A percentile compares a stretch with the other conserved stretches of the same genome.
phyloP scores from a whole-genome alignment of 202 grass and related monocot genomes.

The Elaeis oleifera region DNA sequence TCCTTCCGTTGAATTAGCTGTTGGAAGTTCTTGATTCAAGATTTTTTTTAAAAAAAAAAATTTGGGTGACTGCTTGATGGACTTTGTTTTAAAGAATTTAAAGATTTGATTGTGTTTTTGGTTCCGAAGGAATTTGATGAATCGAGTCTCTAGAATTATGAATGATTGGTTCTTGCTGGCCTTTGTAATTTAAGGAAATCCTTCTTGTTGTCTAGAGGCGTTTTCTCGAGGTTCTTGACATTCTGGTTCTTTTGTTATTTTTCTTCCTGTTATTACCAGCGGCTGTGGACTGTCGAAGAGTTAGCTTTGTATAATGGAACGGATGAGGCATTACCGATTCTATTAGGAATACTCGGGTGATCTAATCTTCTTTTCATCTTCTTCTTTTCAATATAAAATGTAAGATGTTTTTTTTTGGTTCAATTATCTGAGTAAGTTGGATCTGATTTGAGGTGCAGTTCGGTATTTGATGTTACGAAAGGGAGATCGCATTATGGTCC shows the following conservation, averaged over 20 bases:
- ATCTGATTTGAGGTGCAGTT: slow-evolving; percentile 31
- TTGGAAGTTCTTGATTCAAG: too few species aligned
- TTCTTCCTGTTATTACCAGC: slow-evolving; percentile 41
- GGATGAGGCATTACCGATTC: slow-evolving; percentile 51
- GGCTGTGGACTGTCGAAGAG: slow-evolving; percentile 59
- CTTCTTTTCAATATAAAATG: background rate
- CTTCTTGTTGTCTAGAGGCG: too few species aligned
- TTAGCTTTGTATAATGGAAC: slow-evolving; percentile 73
- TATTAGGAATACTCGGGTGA: slow-evolving; percentile 81
- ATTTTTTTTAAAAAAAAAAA: too few species aligned
- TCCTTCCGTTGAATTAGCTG: too few species aligned
- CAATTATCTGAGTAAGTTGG: background rate
- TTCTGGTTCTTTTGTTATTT: background rate
- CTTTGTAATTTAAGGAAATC: too few species aligned
- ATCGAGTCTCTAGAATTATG: too few species aligned
- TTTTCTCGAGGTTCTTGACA: too few species aligned
- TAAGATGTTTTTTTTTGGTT: background rate
- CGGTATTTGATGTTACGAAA: slow-evolving; percentile 88
- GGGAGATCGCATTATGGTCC: slow-evolving; percentile 88
- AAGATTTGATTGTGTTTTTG: too few species aligned
- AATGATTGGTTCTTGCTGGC: too few species aligned
- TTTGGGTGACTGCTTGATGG: too few species aligned
- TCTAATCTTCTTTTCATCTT: background rate
- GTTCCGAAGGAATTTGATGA: too few species aligned
- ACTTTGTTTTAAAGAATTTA: too few species aligned